phyloP scores from a whole-genome alignment of 805 yeast genomes.

The Ascoidea asiatica region DNA sequence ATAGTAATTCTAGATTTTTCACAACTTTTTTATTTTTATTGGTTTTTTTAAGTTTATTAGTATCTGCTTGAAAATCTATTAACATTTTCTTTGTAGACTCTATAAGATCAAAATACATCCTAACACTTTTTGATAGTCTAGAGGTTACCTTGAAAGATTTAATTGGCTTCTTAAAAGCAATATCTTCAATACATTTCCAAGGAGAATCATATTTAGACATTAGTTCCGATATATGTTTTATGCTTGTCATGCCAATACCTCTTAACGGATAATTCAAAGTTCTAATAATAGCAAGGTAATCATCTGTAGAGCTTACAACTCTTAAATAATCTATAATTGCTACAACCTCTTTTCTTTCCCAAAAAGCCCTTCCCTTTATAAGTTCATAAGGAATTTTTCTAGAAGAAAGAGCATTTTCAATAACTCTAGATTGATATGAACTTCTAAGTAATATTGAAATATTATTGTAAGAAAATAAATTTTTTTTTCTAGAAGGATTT shows the following conservation, averaged over 20 bases:
- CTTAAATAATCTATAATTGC: conserved; percentile 52
- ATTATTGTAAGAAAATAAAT: conserved; percentile 37
- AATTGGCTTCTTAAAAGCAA: conserved; percentile 12
- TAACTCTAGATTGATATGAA: conserved; percentile 40
- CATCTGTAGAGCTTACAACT: conserved; percentile 43
- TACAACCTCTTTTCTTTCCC: conserved; percentile 63
- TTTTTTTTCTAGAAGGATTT: too few species aligned
- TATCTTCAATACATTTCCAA: conserved; percentile 3
- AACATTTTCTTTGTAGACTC: not conserved
- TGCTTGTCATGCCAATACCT: conserved; percentile 51
- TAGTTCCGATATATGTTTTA: conserved; percentile 20
- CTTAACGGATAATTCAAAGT: conserved; percentile 47
- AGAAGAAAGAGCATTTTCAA: conserved; percentile 51
- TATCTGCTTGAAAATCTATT: not conserved
- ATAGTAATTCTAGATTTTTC: not conserved
- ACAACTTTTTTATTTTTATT: not conserved
- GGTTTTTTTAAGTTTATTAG: not conserved
- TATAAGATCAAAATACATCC: not conserved
- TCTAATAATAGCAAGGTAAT: conserved; percentile 44
- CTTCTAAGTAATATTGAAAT: conserved; percentile 64
- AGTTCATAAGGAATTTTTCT: conserved; percentile 50
- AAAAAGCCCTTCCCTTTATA: conserved; percentile 63
- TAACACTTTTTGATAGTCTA: conserved; percentile 15
- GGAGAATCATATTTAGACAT: conserved; percentile 1
- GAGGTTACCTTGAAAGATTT: conserved; percentile 18